Evolutionary conservation across 129 eudicot species (phyloP).

Genomic region (Arctium minus): DNA sequence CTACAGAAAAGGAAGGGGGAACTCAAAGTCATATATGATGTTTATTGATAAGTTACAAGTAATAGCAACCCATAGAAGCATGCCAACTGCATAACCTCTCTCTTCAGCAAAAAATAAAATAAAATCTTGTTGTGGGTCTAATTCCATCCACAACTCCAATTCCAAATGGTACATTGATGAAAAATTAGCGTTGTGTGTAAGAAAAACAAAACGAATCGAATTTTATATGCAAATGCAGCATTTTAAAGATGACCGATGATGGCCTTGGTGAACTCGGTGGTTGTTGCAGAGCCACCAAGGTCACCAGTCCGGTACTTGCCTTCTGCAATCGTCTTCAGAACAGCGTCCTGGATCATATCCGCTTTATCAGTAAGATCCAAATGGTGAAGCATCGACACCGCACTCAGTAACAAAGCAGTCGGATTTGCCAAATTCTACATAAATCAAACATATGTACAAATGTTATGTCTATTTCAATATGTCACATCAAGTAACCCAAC

Average conservation of each 20-base stretch:
- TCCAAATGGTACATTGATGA: conserved; percentile 28
- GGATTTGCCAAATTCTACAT: conserved; percentile 95
- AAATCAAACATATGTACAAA: not conserved
- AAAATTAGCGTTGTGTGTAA: conserved; percentile 24
- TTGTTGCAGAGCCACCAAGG: conserved; percentile 87
- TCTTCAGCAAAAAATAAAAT: conserved; percentile 17
- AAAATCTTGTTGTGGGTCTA: conserved; percentile 25
- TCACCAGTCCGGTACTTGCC: conserved; percentile 92
- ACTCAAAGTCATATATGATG: conserved; percentile 16
- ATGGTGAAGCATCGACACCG: conserved; percentile 88
- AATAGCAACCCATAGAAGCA: conserved; percentile 18
- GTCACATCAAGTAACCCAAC: not conserved
- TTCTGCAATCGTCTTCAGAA: conserved; percentile 81
- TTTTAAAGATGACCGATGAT: conserved; percentile 68
- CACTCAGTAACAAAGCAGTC: conserved; percentile 89
- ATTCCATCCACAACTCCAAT: conserved; percentile 24
- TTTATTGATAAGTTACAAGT: conserved; percentile 28
- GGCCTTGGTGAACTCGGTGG: conserved; percentile 87
- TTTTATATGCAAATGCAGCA: conserved; percentile 27
- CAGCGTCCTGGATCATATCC: conserved; percentile 78
- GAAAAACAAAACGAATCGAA: conserved; percentile 11
- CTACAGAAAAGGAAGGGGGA: not conserved
- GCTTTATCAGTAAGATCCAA: conserved; percentile 83
- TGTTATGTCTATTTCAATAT: not conserved
- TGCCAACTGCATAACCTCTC: conserved; percentile 28